Evolutionary conservation across 192 early-diverging fungal genomes (phyloP), one percentile per base, ranked within the genome.

Genomic region (Entomortierella chlamydospora): DNA sequence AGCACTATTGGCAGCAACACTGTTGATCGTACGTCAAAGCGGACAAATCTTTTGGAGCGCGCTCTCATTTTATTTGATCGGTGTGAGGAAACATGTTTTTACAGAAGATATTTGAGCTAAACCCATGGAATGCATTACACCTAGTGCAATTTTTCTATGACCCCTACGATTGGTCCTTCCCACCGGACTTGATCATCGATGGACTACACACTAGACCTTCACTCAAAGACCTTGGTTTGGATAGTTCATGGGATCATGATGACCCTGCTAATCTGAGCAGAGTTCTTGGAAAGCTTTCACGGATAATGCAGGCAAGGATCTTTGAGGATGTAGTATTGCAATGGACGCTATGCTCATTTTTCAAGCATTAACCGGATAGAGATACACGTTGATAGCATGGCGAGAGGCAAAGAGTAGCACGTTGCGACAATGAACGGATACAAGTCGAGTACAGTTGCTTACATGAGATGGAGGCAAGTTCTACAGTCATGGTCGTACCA

Each of bases 81-180:
- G 34, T 4, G n/a, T 42, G 59, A 61, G 11, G 4, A 33, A 20
- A 33, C 13, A 4, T 2, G 18, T 54, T 54, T 58, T 23, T n/a
- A 17, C 37, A 22, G 9, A 9, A 18, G 12, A 58, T 22, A 37
- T 33, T 37, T 22, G 37, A 33, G 15, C 51, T 52, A 64, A 57
- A 25, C 22, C 11, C 8, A 17, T 47, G 41, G 5, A 13, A 7
- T 37, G 26, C 18, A 18, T 50, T 56, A 15, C n/a, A 1, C 23
- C 29, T 29, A 78, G 74, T 78, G 30, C 74, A 64, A 33, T 69
- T 78, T 18, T 70, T 53, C 39, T 78, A 70, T 58, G 67, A 78
- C 49, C 74, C 74, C 42, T 70, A 70, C 56, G 61, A 78, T 26
- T 78, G 74, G 74, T 64, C 74, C 1, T 78, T 78, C 30, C 74